Conservation (phyloP, 176 grass and related monocot species). For the Oryza australiensis region DNA sequence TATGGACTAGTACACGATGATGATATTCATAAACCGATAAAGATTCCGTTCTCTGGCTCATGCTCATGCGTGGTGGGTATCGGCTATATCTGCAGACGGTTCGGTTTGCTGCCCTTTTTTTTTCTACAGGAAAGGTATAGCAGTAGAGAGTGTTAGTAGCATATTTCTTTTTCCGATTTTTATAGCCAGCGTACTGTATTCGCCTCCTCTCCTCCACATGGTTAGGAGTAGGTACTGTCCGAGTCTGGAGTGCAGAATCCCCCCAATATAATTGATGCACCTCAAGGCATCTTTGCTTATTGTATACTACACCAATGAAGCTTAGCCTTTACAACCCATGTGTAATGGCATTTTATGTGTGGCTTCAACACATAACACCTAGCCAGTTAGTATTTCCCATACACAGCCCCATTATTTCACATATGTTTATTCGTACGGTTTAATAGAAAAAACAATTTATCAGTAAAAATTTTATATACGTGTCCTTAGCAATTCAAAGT, state of each 20-base stretch:
- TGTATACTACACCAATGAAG: background rate
- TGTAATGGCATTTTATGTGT: background rate
- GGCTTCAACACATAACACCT: background rate
- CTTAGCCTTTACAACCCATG: background rate
- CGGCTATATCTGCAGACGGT: background rate
- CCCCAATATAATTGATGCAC: background rate
- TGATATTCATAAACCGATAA: background rate
- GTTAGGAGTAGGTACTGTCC: background rate
- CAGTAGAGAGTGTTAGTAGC: background rate
- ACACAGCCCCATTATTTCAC: too few relatives aligned
- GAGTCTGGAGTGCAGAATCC: background rate
- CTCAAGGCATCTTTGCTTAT: background rate
- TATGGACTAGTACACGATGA: background rate
- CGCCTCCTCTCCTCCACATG: background rate
- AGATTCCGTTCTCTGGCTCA: background rate
- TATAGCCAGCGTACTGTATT: background rate
- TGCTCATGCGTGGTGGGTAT: background rate
- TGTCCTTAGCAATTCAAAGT: too few relatives aligned
- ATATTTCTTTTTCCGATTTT: background rate
- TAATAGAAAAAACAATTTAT: too few relatives aligned
- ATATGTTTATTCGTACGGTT: too few relatives aligned
- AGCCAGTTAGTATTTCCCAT: background rate
- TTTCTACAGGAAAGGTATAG: background rate
- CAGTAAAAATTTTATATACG: too few relatives aligned
- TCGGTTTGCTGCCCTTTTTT: background rate